Evolutionary conservation across 768 basidiomycete genomes (phyloP).

Genomic region (Obba rivulosa): DNA sequence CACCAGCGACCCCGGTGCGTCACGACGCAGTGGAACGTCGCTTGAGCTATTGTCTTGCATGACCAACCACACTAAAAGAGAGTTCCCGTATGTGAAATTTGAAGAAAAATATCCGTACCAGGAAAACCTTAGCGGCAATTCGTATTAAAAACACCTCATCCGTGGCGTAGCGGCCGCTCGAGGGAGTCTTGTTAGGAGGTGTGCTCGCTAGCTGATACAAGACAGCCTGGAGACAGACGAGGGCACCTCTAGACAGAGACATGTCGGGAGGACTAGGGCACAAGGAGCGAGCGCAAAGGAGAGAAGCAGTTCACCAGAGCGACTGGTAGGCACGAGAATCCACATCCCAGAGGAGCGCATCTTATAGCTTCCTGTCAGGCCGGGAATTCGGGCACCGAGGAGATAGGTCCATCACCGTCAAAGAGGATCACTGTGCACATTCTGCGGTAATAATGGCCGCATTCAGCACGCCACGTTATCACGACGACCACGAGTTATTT

Average conservation of each 20-base stretch:
- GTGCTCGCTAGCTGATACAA: conserved; percentile 49
- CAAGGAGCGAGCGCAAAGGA: not conserved
- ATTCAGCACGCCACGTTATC: too few species aligned
- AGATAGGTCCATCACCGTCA: too few species aligned
- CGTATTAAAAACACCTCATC: conserved; percentile 46
- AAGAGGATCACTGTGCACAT: too few species aligned
- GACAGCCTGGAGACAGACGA: conserved; percentile 44
- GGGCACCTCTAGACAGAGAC: conserved; percentile 42
- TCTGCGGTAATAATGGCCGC: too few species aligned
- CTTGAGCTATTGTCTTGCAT: too few species aligned
- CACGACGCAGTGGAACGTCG: too few species aligned
- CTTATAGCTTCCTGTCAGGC: too few species aligned
- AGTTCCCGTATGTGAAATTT: not conserved
- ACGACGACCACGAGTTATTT: too few species aligned
- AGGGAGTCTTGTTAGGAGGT: conserved; percentile 50
- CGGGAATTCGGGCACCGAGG: too few species aligned
- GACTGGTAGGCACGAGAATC: too few species aligned
- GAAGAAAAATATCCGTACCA: conserved; percentile 27
- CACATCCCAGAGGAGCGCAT: too few species aligned
- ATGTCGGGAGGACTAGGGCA: conserved; percentile 23
- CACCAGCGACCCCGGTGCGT: not conserved
- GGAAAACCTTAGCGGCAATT: conserved; percentile 53
- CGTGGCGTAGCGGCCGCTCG: conserved; percentile 48
- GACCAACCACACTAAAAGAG: too few species aligned
- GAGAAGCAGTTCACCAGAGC: not conserved